Base-by-base conservation (phyloP, 306 rosid species). In the Vicia villosa region DNA sequence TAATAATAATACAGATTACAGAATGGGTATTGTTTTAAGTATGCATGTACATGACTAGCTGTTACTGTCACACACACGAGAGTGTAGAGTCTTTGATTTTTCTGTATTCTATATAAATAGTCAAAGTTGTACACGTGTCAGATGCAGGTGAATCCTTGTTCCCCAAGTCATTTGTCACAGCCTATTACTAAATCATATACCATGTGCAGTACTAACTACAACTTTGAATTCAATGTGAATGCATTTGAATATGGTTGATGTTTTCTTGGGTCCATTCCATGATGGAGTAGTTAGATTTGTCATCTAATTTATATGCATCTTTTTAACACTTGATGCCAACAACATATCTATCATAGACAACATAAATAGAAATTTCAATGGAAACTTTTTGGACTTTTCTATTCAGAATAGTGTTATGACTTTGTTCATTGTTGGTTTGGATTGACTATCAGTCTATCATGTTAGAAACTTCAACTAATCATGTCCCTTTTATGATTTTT, bases 1-100 rank as follows among this genome's bases (percentile, higher is more conserved):
- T 26, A 15, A 10, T 26, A n/a, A 24, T 65, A n/a, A 4, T 14
- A 24, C n/a, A 52, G 10, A 21, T 36, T 20, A 45, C 46, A 9
- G 2, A 13, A n/a, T 63, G 8, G 16, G 30, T 10, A 16, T 62
- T 52, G 58, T 26, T 34, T 30, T 9, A 69, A 61, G 66, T 50
- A 42, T 32, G 38, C 38, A 34, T 34, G 38, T 34, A 34, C 38
- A 7, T 13, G 12, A 63, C 36, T 63, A 41, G 12, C 10, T 40
- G 59, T 72, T 77, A 65, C 65, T 66, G 52, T 72, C 70, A 26
- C 36, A 19, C 66, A 45, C 74, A 34, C 41, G 52, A 9, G 65
- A 26, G 57, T 50, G 26, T 1, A 20, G 21, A 2, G 34, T 50
- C 64, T 63, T 37, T 19, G 68, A 20, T 51, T 51, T 51, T 51